A percentile compares a stretch with the other conserved stretches of the same genome.
These are phyloP conservation scores for Cicer arietinum DNA, from an alignment of 306 rosid species.

Conservation along the genomic window DNA sequence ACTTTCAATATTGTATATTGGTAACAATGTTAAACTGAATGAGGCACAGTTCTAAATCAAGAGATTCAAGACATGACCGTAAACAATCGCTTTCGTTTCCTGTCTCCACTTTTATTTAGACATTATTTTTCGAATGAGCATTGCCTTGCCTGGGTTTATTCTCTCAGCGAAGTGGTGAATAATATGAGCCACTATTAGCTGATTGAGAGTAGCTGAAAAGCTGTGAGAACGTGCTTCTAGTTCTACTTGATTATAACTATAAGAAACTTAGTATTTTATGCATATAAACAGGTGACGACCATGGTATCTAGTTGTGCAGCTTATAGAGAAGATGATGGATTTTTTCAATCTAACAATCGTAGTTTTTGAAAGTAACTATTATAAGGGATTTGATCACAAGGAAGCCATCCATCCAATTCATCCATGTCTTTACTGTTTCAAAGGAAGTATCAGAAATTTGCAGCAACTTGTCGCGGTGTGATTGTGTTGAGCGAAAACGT, in stretches of 20 bases:
- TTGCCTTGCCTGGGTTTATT: neutral
- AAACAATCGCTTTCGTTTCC: neutral
- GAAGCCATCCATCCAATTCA: neutral
- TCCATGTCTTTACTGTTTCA: neutral
- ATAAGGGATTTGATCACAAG: neutral
- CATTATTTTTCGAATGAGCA: neutral
- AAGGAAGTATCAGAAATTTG: neutral
- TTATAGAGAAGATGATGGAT: neutral
- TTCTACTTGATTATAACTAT: neutral
- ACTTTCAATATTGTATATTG: neutral
- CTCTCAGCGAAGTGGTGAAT: neutral
- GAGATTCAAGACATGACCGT: neutral
- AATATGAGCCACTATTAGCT: neutral
- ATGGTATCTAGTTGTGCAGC: neutral
- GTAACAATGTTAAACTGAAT: neutral
- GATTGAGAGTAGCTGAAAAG: neutral
- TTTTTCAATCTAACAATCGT: neutral
- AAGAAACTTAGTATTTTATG: neutral
- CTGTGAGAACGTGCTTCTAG: neutral
- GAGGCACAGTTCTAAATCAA: neutral
- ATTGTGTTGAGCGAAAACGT: constrained; percentile 2
- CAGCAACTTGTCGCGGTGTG: neutral
- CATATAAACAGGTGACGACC: neutral
- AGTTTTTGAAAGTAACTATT: neutral
- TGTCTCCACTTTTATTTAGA: neutral